Evolutionary conservation across 2,329 filamentous ascomycete genomes (phyloP), one percentile per base, ranked within the genome.

Genomic region (Fusarium lyarnte): DNA sequence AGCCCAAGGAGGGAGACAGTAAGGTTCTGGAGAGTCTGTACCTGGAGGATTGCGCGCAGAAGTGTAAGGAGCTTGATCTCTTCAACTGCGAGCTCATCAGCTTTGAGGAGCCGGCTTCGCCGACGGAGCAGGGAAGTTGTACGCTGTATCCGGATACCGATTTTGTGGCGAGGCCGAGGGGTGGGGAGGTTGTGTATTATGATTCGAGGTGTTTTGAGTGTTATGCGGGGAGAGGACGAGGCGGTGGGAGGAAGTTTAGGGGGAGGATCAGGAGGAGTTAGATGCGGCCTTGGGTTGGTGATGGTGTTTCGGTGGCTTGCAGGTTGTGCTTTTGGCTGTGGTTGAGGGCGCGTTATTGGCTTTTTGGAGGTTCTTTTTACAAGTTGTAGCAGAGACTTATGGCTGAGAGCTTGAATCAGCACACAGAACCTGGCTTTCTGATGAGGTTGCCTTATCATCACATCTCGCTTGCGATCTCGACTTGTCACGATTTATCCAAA

Each of bases 161-260:
- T 14, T 41, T 68, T 21, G 42, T 25, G 8, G 2, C 11, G 10
- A 29, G 23, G 10, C 9, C 27, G 5, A 25, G 46, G 17, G 49
- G 39, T 4, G 47, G 52, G 2, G 21, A 11, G 3, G 23, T 31
- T 41, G 27, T 13, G 14, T 69, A 69, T 31, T 69, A 63, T 35
- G 51, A 68, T 12, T 25, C 49, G 8, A n/a, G 16, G 6, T 69
- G 63, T 27, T 69, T 69, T 7, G 27, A n/a, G 16, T 69, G 64
- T 25, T 31, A 11, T 33, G n/a, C 39, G 8, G 25, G 42, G 6
- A 46, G 63, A 6, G 45, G 45, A 2, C 25, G 57, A 0, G 17
- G 62, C 7, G 39, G 57, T 6, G 45, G 55, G 0, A 6, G 17
- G 6, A 19, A 33, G 33, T 2, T 36, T 2, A 27, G 66, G 5